Evolutionary conservation across 106 monocot species (phyloP).

Genomic region (Dendrobium huoshanense): DNA sequence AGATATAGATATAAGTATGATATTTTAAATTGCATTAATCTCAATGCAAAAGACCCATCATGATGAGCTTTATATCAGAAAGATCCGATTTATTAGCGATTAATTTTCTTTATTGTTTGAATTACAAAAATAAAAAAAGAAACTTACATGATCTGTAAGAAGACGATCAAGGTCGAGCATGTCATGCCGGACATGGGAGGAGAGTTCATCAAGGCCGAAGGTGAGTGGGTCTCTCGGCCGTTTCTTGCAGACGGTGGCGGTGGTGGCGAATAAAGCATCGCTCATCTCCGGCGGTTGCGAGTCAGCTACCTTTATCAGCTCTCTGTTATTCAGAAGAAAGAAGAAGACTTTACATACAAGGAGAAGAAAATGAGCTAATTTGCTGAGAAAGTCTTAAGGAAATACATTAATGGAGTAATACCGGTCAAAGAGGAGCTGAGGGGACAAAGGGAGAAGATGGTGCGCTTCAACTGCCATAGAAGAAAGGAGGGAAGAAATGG

Average conservation of each 20-base stretch:
- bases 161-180: slow-evolving; percentile 39
- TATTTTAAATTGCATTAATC: too few relatives aligned
- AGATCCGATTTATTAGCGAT: too few relatives aligned
- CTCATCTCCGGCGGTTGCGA: neutral
- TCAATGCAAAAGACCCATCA: too few relatives aligned
- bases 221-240: slow-evolving; percentile 9
- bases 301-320: neutral
- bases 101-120: too few relatives aligned
- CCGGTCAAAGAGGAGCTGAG: slow-evolving; percentile 8
- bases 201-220: neutral
- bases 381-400: neutral
- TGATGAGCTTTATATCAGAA: too few relatives aligned
- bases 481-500: neutral
- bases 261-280: neutral
- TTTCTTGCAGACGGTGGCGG: neutral
- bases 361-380: neutral
- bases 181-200: slow-evolving; percentile 15
- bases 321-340: neutral
- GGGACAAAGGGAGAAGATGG: slow-evolving; percentile 29
- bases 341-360: too few relatives aligned
- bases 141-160: slow-evolving; percentile 21
- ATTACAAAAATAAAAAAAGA: too few relatives aligned
- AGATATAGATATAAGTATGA: too few relatives aligned
- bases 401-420: neutral
- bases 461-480: slow-evolving; percentile 61